Conservation (phyloP, 164 flowering plant species). For the Chimonanthus salicifolius region DNA sequence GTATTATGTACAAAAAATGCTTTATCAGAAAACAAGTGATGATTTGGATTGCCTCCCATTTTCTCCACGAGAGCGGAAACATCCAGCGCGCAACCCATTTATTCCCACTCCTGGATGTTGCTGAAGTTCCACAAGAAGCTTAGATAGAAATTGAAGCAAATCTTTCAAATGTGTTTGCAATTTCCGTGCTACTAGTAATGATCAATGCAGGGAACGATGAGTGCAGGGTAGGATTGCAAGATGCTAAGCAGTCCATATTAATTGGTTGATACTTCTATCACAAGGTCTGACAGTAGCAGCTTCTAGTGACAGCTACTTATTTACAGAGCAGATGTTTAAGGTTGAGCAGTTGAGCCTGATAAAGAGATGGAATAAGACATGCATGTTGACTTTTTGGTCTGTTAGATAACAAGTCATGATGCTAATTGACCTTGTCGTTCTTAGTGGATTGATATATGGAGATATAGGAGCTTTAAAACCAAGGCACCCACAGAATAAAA, state of each 20-base stretch:
- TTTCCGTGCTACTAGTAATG: not conserved
- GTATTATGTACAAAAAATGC: slow-evolving; percentile 49
- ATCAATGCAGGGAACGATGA: not conserved
- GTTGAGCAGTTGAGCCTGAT: not conserved
- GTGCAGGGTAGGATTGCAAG: not conserved
- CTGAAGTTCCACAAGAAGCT: slow-evolving; percentile 17
- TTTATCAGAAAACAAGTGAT: slow-evolving; percentile 33
- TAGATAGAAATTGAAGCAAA: not conserved
- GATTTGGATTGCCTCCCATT: slow-evolving; percentile 40
- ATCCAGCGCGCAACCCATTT: slow-evolving; percentile 3
- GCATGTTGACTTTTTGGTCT: not conserved
- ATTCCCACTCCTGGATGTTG: slow-evolving; percentile 54
- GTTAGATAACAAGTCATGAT: not conserved
- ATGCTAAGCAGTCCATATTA: not conserved
- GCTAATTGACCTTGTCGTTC: not conserved
- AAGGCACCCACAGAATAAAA: not conserved
- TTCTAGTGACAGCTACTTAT: not conserved
- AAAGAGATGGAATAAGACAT: not conserved
- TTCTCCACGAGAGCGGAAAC: slow-evolving; percentile 22
- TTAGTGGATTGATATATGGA: not conserved
- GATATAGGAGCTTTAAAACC: not conserved
- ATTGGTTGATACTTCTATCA: too few species aligned
- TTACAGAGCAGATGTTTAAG: not conserved
- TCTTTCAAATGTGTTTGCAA: not conserved
- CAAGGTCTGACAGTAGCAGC: not conserved